A percentile compares a stretch with the other conserved stretches of the same genome.
Conservation (phyloP, 2,329 filamentous ascomycete species). For the Aureobasidium namibiae region DNA sequence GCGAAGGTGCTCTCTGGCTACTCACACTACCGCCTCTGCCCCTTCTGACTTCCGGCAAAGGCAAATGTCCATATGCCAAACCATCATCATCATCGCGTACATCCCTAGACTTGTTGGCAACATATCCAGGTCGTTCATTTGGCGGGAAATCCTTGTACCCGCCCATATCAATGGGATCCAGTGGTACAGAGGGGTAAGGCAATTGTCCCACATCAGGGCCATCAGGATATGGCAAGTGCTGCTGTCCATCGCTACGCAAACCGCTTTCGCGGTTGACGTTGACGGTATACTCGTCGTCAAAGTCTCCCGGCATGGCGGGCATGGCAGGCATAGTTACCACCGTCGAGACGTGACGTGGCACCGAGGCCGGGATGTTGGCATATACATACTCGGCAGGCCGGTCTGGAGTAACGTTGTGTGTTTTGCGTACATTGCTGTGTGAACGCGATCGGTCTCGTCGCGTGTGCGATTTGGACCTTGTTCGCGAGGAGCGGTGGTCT, state of each 20-base stretch:
- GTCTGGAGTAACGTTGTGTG: background rate
- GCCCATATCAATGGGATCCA: constrained; percentile 36
- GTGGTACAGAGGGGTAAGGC: constrained; percentile 22
- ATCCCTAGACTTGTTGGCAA: constrained; percentile 14
- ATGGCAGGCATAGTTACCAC: constrained; percentile 17
- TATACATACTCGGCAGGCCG: constrained; percentile 17
- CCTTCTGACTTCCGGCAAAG: background rate
- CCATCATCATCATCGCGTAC: constrained; percentile 21
- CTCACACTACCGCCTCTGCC: background rate
- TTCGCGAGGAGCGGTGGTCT: constrained; percentile 32
- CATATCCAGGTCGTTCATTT: constrained; percentile 27
- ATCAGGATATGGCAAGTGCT: constrained; percentile 15
- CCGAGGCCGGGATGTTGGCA: constrained; percentile 18
- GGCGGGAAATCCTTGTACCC: constrained; percentile 37
- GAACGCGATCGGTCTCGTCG: constrained; percentile 30
- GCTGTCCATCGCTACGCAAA: background rate
- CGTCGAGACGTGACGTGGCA: constrained; percentile 14
- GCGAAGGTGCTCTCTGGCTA: background rate
- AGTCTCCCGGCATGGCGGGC: constrained; percentile 24
- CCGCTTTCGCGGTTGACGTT: background rate
- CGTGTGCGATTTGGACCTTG: constrained; percentile 34
- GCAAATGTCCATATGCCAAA: constrained; percentile 23
- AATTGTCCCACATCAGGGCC: constrained; percentile 12
- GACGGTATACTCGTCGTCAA: constrained; percentile 23
- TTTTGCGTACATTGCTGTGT: constrained; percentile 28